Percentiles rank a stretch among this genome's conserved stretches.
Evolutionary conservation across 768 basidiomycete genomes (phyloP).

Genomic region (Sutorius australiensis): DNA sequence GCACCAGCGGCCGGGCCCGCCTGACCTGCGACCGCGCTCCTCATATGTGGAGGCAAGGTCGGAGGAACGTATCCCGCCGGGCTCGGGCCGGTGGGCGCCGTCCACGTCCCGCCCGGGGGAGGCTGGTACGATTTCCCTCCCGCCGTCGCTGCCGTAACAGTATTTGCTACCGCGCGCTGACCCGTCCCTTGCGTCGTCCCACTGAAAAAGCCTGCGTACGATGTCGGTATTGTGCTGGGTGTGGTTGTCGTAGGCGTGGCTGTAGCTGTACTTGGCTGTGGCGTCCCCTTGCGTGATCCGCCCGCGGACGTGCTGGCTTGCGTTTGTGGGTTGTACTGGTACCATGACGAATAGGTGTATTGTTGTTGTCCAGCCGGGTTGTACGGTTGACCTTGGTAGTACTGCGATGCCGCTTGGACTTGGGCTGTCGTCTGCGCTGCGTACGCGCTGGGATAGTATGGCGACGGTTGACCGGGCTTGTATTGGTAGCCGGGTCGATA

Average conservation of each 20-base stretch:
- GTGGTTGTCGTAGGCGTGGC: slow-evolving; percentile 23
- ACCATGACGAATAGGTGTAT: slow-evolving; percentile 44
- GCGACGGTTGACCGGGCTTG: slow-evolving; percentile 34
- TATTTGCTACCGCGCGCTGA: slow-evolving; percentile 55
- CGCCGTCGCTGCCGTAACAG: slow-evolving; percentile 35
- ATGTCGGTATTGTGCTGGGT: slow-evolving; percentile 28
- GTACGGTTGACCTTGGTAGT: slow-evolving; percentile 37
- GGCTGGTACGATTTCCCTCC: slow-evolving; percentile 32
- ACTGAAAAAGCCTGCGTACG: slow-evolving; percentile 43
- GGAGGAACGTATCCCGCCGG: slow-evolving; percentile 30
- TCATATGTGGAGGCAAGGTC: slow-evolving; percentile 42
- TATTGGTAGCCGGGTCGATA: slow-evolving; percentile 36
- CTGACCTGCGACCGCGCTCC: slow-evolving; percentile 26
- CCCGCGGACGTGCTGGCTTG: slow-evolving; percentile 20
- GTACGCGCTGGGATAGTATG: slow-evolving; percentile 32
- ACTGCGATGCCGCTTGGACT: slow-evolving; percentile 30
- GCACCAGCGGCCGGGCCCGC: slow-evolving; percentile 11
- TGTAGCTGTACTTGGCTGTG: slow-evolving; percentile 36
- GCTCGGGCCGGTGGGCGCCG: slow-evolving; percentile 24
- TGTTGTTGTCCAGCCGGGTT: slow-evolving; percentile 35
- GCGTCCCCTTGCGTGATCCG: slow-evolving; percentile 41
- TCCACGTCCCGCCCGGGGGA: slow-evolving; percentile 19
- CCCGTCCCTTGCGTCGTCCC: slow-evolving; percentile 27
- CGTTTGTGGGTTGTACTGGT: slow-evolving; percentile 37
- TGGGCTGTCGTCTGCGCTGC: slow-evolving; percentile 24